Evolutionary conservation across 1,284 basidiomycete genomes (phyloP).

Genomic region (Ustilago shanxiensis): DNA sequence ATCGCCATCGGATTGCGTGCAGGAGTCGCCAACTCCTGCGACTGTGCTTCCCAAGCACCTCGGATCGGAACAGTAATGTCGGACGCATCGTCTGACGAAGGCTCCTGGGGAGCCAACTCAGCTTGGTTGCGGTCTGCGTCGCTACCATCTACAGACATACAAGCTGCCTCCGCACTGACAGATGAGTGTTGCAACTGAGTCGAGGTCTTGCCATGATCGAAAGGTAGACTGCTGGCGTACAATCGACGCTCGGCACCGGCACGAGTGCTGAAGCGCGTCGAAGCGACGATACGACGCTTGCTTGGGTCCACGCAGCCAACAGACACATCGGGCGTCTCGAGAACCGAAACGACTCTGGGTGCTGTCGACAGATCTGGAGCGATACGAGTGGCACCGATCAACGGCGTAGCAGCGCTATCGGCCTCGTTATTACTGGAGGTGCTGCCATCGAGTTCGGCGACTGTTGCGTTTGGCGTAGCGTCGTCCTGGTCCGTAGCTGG

Average conservation of each 20-base stretch:
- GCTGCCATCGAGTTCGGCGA: neutral
- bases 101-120: neutral
- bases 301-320: slow-evolving; percentile 58
- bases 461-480: slow-evolving; percentile 6
- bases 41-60: slow-evolving; percentile 57
- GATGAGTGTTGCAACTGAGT: slow-evolving; percentile 16
- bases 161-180: neutral
- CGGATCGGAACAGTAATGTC: slow-evolving; percentile 42
- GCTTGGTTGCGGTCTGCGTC: neutral
- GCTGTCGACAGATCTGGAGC: slow-evolving; percentile 57
- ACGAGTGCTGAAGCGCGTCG: slow-evolving; percentile 84
- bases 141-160: neutral
- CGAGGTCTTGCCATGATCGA: slow-evolving; percentile 46
- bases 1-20: slow-evolving; percentile 62
- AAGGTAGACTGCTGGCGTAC: slow-evolving; percentile 58
- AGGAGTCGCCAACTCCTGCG: slow-evolving; percentile 38
- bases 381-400: slow-evolving; percentile 40
- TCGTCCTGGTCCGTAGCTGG: slow-evolving; percentile 15
- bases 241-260: slow-evolving; percentile 78
- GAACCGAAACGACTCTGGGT: slow-evolving; percentile 52
- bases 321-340: slow-evolving; percentile 59
- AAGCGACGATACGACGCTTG: slow-evolving; percentile 80
- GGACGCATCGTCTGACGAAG: neutral
- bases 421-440: slow-evolving; percentile 1
- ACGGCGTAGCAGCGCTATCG: neutral